Percentiles rank a stretch among this genome's conserved stretches.
These are phyloP conservation scores for Macrophomina phaseolina DNA, from an alignment of 2,329 filamentous ascomycete genomes.

Conservation along the genomic window DNA sequence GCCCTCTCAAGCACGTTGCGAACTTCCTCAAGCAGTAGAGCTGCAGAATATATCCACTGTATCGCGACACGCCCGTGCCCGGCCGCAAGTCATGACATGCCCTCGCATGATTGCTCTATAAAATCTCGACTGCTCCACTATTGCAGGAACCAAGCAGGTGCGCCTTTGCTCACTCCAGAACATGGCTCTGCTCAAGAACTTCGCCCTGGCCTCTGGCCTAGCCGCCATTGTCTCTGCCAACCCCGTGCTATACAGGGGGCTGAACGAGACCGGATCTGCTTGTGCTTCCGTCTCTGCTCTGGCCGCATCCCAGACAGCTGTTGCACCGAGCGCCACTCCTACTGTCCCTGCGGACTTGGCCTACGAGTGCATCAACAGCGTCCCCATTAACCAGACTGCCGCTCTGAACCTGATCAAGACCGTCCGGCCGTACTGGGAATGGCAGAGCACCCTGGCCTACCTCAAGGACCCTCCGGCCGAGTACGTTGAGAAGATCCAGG, in stretches of 20 bases:
- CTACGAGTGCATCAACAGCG: conserved; percentile 51
- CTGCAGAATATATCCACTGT: not conserved
- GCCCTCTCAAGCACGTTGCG: not conserved
- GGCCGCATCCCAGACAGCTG: conserved; percentile 25
- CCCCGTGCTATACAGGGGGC: conserved; percentile 3
- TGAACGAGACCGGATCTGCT: conserved; percentile 23
- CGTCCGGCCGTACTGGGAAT: conserved; percentile 51
- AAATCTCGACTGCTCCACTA: not conserved
- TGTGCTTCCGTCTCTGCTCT: conserved; percentile 28
- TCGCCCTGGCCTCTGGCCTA: conserved; percentile 14
- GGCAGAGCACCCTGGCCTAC: conserved; percentile 53
- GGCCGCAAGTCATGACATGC: not conserved
- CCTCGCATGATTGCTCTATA: conserved; percentile 6
- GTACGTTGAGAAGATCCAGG: conserved; percentile 53
- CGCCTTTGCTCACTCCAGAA: not conserved
- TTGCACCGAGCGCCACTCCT: conserved; percentile 31
- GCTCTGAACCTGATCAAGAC: conserved; percentile 47
- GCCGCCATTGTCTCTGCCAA: not conserved
- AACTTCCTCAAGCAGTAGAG: conserved; percentile 24
- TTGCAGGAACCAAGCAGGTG: not conserved
- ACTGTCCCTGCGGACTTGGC: conserved; percentile 51
- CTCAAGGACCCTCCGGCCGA: conserved; percentile 53
- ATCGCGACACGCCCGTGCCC: not conserved
- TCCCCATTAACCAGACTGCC: conserved; percentile 51
- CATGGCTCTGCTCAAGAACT: conserved; percentile 17